A percentile compares a stretch with the other conserved stretches of the same genome.
Conservation (phyloP, 176 grass and related monocot species). For the Aechmea fasciata region DNA sequence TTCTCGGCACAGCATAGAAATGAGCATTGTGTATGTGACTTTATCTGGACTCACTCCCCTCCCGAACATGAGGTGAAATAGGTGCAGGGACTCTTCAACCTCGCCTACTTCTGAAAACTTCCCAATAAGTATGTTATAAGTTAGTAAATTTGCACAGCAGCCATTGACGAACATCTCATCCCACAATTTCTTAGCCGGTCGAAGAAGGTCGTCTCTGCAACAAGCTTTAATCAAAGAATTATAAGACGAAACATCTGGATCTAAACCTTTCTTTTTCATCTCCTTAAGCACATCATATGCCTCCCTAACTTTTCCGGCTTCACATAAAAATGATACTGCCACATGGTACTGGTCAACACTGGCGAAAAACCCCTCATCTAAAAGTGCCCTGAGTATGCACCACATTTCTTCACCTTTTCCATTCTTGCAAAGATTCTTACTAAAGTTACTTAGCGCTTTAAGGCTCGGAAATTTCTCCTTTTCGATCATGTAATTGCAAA, state of each 20-base stretch:
- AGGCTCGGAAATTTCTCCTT: constrained; percentile 41
- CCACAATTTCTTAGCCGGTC: constrained; percentile 89
- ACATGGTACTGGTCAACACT: constrained; percentile 44
- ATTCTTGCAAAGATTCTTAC: constrained; percentile 60
- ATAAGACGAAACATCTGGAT: constrained; percentile 57
- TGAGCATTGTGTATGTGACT: constrained; percentile 45
- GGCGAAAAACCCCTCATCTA: constrained; percentile 44
- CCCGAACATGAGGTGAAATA: constrained; percentile 68
- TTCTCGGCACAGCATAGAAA: constrained; percentile 52
- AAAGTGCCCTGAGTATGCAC: constrained; percentile 42
- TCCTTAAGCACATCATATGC: constrained; percentile 82
- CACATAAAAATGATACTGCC: constrained; percentile 67
- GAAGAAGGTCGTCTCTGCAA: constrained; percentile 66
- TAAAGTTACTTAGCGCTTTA: constrained; percentile 32
- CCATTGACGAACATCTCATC: constrained; percentile 89
- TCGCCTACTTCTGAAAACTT: constrained; percentile 61
- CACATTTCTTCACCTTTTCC: constrained; percentile 49
- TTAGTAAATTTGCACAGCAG: constrained; percentile 63
- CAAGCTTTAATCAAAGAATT: constrained; percentile 72
- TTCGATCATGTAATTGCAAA: constrained; percentile 69
- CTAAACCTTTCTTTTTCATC: constrained; percentile 54
- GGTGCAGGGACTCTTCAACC: constrained; percentile 44
- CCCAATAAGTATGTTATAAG: constrained; percentile 77
- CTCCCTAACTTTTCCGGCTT: constrained; percentile 78
- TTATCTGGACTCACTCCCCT: constrained; percentile 58